Evolutionary conservation across 1,284 basidiomycete species (phyloP).

Genomic region (Rhodotorula glutinis): DNA sequence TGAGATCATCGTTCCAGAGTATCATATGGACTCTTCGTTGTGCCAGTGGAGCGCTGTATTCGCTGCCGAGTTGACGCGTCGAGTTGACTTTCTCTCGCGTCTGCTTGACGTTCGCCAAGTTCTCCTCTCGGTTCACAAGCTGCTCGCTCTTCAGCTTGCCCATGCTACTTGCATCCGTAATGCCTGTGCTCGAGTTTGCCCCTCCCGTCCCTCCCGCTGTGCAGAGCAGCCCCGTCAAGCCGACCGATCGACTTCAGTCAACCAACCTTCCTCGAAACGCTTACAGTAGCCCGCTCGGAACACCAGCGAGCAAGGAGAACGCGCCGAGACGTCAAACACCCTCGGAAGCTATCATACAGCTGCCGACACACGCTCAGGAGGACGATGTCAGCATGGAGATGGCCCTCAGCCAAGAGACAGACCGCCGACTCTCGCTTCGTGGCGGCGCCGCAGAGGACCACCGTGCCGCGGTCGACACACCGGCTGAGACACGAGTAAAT

Average conservation of each 20-base stretch:
- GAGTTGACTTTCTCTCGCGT: neutral
- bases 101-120: neutral
- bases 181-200: constrained; percentile 18
- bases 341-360: too few relatives aligned
- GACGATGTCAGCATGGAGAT: constrained; percentile 8
- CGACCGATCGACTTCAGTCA: neutral
- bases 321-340: too few relatives aligned
- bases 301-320: too few relatives aligned
- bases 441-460: neutral
- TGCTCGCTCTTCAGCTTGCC: neutral
- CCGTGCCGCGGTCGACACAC: too few relatives aligned
- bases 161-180: neutral
- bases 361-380: too few relatives aligned
- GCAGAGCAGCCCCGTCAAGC: neutral
- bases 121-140: too few relatives aligned
- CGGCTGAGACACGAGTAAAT: too few relatives aligned
- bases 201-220: neutral
- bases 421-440: neutral
- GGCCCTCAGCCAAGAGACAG: constrained; percentile 2
- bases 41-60: too few relatives aligned
- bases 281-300: neutral
- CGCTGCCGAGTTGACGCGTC: neutral
- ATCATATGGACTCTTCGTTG: too few relatives aligned
- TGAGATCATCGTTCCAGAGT: too few relatives aligned
- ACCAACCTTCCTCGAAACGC: constrained; percentile 2